These are phyloP conservation scores for Kwoniella sp. DNA, from an alignment of 768 basidiomycete genomes.

Conservation along the genomic window DNA sequence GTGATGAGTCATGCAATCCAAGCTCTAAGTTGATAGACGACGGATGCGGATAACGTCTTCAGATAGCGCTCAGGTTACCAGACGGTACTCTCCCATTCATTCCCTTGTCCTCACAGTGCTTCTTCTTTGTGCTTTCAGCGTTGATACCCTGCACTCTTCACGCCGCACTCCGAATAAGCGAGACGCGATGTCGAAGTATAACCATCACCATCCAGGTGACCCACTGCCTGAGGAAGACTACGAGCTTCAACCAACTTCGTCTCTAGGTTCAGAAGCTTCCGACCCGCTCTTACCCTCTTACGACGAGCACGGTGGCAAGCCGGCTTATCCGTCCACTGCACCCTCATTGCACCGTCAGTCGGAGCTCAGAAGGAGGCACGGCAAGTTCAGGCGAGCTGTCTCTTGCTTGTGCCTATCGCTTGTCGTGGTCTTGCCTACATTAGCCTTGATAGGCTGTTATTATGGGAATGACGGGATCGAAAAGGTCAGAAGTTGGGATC, in stretches of 20 bases:
- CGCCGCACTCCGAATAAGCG: too few species aligned
- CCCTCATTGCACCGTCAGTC: slow-evolving; percentile 13
- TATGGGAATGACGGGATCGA: slow-evolving; percentile 31
- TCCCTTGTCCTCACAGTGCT: too few species aligned
- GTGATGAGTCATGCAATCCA: too few species aligned
- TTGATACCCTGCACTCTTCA: neutral
- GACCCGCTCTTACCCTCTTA: slow-evolving; percentile 44
- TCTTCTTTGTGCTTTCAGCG: neutral
- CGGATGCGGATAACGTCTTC: too few species aligned
- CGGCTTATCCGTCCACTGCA: slow-evolving; percentile 1
- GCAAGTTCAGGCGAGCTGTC: slow-evolving; percentile 19
- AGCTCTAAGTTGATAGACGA: too few species aligned
- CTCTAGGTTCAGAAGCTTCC: slow-evolving; percentile 12
- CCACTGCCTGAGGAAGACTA: slow-evolving; percentile 37
- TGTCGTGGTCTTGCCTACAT: slow-evolving; percentile 24
- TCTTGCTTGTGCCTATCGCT: slow-evolving; percentile 33
- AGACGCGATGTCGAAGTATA: slow-evolving; percentile 16
- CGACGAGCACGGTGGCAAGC: slow-evolving; percentile 21
- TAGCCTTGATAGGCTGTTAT: slow-evolving; percentile 35
- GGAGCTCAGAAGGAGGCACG: slow-evolving; percentile 7
- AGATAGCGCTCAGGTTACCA: too few species aligned
- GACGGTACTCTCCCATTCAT: neutral
- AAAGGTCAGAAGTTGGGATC: slow-evolving; percentile 36
- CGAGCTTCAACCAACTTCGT: slow-evolving; percentile 37
- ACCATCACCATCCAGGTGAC: slow-evolving; percentile 15